Conservation (phyloP, 257 asterid genomes). For the Ocimum tenuiflorum region DNA sequence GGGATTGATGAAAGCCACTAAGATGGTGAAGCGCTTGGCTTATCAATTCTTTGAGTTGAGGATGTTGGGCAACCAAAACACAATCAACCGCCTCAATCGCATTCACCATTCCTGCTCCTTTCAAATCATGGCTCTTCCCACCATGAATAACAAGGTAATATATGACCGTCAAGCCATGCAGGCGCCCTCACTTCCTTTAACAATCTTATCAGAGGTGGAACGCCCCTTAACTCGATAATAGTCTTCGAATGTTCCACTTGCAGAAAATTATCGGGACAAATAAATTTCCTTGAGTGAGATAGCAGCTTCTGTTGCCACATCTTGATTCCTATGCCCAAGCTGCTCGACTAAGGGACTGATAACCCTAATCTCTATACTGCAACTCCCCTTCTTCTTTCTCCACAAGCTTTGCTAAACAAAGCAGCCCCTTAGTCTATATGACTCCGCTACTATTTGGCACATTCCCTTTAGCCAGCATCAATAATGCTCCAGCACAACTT, state of each 20-base stretch:
- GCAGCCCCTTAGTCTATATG: conserved; percentile 71
- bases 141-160: conserved; percentile 72
- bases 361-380: conserved; percentile 57
- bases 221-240: conserved; percentile 60
- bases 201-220: conserved; percentile 45
- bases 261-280: conserved; percentile 58
- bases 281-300: conserved; percentile 62
- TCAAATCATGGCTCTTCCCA: conserved; percentile 60
- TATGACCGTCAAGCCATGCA: conserved; percentile 47
- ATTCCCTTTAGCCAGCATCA: conserved; percentile 69
- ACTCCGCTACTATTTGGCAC: conserved; percentile 58
- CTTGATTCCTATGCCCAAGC: conserved; percentile 47
- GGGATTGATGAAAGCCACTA: conserved; percentile 56
- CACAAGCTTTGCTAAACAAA: conserved; percentile 76
- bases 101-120: conserved; percentile 51
- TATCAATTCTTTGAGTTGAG: conserved; percentile 52
- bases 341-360: conserved; percentile 49
- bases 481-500: conserved; percentile 63
- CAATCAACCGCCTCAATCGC: conserved; percentile 63
- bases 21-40: conserved; percentile 46
- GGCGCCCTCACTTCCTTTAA: conserved; percentile 50
- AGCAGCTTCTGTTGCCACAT: conserved; percentile 61
- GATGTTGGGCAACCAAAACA: conserved; percentile 46
- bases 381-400: conserved; percentile 68
- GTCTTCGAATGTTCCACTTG: conserved; percentile 58